phyloP scores from a whole-genome alignment of 1,284 basidiomycete genomes.

The Xanthoconium separans region DNA sequence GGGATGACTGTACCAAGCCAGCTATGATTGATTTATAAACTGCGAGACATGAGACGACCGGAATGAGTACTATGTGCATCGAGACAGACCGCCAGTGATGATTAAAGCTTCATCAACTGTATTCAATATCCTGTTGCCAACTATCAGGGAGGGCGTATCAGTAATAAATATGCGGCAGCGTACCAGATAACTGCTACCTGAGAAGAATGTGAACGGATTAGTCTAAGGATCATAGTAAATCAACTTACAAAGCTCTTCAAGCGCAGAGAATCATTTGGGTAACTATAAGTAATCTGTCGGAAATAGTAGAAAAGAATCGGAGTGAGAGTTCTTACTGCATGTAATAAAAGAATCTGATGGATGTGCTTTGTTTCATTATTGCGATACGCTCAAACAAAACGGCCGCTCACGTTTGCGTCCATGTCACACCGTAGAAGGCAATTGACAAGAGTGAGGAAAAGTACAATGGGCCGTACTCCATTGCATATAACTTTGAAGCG shows the following conservation, averaged over 20 bases:
- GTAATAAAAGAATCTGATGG: not conserved
- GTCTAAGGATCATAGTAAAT: accelerated
- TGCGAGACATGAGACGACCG: not conserved
- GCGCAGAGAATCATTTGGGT: not conserved
- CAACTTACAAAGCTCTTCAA: slow-evolving; percentile 11
- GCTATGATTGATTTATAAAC: not conserved
- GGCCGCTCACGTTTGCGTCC: too few relatives aligned
- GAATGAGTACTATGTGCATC: not conserved
- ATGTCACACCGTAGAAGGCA: too few relatives aligned
- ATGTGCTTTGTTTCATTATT: not conserved
- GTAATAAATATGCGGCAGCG: not conserved
- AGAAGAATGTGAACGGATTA: not conserved
- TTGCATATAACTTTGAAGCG: too few relatives aligned
- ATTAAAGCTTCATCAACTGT: not conserved
- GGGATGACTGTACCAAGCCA: not conserved
- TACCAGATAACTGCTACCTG: slow-evolving; percentile 4
- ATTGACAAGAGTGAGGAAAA: too few relatives aligned
- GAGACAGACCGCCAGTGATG: not conserved
- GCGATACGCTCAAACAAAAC: too few relatives aligned
- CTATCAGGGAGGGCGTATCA: not conserved
- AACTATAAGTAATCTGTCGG: not conserved
- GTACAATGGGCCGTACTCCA: too few relatives aligned
- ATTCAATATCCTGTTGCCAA: not conserved
- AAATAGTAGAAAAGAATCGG: not conserved
- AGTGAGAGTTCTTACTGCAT: not conserved